phyloP scores from a whole-genome alignment of 1,284 basidiomycete species.

The Boletus nobilissimus region DNA sequence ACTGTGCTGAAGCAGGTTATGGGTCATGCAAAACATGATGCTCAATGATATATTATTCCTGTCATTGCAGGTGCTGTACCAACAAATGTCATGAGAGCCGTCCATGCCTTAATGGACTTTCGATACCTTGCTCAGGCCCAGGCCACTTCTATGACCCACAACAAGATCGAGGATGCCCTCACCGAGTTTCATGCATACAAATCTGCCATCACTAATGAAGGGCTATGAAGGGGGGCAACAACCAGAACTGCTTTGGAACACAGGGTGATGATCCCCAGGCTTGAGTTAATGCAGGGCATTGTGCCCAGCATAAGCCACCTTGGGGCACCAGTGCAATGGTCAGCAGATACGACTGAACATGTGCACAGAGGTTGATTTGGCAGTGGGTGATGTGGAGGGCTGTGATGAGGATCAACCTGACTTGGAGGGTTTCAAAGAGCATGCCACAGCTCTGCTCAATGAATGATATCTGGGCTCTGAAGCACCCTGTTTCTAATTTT shows the following conservation, averaged over 20 bases:
- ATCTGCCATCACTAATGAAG: not conserved
- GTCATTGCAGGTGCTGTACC: not conserved
- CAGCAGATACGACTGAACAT: too few relatives aligned
- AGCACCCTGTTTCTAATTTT: not conserved
- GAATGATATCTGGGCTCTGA: not conserved
- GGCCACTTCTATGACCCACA: too few relatives aligned
- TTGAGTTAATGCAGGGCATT: not conserved
- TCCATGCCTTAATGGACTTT: not conserved
- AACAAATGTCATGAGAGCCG: not conserved
- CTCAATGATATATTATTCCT: constrained; percentile 15
- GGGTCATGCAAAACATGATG: not conserved
- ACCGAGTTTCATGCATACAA: not conserved
- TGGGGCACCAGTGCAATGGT: not conserved
- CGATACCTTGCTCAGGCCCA: not conserved
- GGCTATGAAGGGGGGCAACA: too few relatives aligned
- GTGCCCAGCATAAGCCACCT: not conserved
- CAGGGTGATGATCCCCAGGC: not conserved
- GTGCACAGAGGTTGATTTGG: not conserved
- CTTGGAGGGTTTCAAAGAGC: not conserved
- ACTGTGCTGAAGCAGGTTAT: not conserved
- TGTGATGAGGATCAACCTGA: too few relatives aligned
- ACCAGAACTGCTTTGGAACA: not conserved
- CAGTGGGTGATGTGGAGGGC: not conserved
- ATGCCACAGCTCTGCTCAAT: not conserved
- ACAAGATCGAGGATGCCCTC: constrained; percentile 3